A percentile compares a stretch with the other conserved stretches of the same genome.
Conservation (phyloP, 139 green algal species). For the Chlorella ohadii region DNA sequence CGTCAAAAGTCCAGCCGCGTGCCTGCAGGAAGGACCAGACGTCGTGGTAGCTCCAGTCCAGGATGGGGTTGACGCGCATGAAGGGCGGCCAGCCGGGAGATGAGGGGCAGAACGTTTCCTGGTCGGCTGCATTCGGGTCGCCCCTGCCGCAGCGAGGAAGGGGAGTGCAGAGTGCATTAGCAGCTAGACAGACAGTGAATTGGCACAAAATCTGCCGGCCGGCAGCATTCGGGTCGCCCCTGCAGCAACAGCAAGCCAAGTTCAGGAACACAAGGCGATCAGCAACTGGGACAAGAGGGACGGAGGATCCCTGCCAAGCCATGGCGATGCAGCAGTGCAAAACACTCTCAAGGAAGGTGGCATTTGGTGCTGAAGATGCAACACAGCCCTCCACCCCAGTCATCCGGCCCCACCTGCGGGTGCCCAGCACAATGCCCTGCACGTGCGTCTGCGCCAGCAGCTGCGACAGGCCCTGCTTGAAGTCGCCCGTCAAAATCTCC, state of each 20-base stretch:
- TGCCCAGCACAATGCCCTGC: constrained; percentile 84
- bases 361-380: no score
- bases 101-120: constrained; percentile 91
- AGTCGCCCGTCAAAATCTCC: constrained; percentile 71
- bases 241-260: no score
- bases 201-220: no score
- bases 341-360: no score
- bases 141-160: constrained; percentile 48
- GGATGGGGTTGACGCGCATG: constrained; percentile 97
- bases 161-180: neutral
- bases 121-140: constrained; percentile 85
- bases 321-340: no score
- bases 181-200: neutral
- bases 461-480: constrained; percentile 73
- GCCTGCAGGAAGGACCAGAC: constrained; percentile 92
- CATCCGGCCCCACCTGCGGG: constrained; percentile 78
- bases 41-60: constrained; percentile 93
- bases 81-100: constrained; percentile 92
- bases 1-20: no score
- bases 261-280: no score
- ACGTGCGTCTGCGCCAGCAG: constrained; percentile 60
- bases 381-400: no score
- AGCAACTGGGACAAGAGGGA: no score
- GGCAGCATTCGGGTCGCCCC: neutral
- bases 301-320: no score